Conservation (phyloP, 306 rosid species). For the Herpetospermum pedunculosum region DNA sequence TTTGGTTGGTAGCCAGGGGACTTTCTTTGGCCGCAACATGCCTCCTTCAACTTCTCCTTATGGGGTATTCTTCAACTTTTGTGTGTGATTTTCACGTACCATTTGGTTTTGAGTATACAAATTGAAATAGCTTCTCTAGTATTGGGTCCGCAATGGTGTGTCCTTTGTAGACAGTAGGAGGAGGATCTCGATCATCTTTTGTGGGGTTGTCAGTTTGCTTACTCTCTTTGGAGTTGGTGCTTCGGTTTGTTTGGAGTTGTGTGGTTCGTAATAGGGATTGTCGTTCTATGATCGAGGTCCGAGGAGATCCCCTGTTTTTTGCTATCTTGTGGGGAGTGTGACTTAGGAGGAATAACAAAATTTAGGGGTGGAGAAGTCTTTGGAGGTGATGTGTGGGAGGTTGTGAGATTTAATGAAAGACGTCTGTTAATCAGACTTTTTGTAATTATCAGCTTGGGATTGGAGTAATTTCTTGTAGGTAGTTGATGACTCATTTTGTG, state of each 20-base stretch:
- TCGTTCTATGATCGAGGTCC: neutral
- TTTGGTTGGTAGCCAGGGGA: slow-evolving; percentile 50
- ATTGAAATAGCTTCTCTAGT: neutral
- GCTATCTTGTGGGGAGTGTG: too few species aligned
- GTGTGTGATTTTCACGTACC: neutral
- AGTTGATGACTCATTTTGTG: too few species aligned
- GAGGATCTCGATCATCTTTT: too few species aligned
- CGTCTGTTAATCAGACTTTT: neutral
- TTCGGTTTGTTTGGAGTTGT: too few species aligned
- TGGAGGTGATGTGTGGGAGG: neutral
- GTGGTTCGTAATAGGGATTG: neutral
- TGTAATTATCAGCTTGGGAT: too few species aligned
- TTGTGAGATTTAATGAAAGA: neutral
- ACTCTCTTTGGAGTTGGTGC: neutral
- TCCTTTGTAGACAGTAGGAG: too few species aligned
- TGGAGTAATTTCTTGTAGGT: too few species aligned
- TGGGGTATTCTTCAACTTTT: slow-evolving; percentile 25
- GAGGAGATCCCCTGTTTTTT: too few species aligned
- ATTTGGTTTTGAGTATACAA: neutral
- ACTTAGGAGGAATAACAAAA: neutral
- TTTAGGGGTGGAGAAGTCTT: neutral
- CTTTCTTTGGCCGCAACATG: slow-evolving; percentile 60
- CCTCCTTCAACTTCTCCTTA: slow-evolving; percentile 37
- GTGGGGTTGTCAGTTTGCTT: too few species aligned
- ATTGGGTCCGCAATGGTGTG: neutral